Evolutionary conservation across 1,284 basidiomycete genomes (phyloP).

Genomic region (Porodaedalea pini): DNA sequence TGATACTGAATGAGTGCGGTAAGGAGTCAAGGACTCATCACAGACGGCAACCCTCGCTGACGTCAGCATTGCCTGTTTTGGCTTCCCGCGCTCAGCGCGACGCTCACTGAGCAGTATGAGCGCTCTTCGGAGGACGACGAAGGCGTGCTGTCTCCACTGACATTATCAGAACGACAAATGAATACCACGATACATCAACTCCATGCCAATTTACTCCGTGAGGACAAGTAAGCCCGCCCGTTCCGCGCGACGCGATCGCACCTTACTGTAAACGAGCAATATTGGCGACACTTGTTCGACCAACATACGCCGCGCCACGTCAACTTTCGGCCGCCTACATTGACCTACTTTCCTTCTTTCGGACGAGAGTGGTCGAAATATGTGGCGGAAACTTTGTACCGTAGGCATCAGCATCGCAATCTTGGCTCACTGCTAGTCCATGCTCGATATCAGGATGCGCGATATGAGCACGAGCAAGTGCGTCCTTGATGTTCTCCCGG

Average conservation of each 20-base stretch:
- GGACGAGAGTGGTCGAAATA: too few relatives aligned
- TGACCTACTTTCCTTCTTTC: too few relatives aligned
- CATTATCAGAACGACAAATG: too few relatives aligned
- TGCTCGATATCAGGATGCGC: not conserved
- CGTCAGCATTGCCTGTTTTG: not conserved
- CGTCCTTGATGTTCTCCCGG: not conserved
- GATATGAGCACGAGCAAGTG: not conserved
- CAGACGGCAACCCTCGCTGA: not conserved
- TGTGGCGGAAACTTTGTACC: too few relatives aligned
- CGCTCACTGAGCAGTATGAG: too few relatives aligned
- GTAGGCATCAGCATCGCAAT: not conserved
- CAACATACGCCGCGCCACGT: too few relatives aligned
- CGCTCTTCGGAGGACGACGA: too few relatives aligned
- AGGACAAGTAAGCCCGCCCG: too few relatives aligned
- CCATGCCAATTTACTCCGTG: not conserved
- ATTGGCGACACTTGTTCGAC: not conserved
- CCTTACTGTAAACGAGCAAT: not conserved
- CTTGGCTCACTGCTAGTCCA: not conserved
- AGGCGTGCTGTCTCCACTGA: too few relatives aligned
- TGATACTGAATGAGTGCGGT: not conserved
- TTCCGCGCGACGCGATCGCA: not conserved
- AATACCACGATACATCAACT: not conserved
- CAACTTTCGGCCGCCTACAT: too few relatives aligned
- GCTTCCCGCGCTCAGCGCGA: not conserved
- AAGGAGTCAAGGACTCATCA: not conserved